Conservation (phyloP, 352 stramenopile species). For the Globisporangium spiculum region DNA sequence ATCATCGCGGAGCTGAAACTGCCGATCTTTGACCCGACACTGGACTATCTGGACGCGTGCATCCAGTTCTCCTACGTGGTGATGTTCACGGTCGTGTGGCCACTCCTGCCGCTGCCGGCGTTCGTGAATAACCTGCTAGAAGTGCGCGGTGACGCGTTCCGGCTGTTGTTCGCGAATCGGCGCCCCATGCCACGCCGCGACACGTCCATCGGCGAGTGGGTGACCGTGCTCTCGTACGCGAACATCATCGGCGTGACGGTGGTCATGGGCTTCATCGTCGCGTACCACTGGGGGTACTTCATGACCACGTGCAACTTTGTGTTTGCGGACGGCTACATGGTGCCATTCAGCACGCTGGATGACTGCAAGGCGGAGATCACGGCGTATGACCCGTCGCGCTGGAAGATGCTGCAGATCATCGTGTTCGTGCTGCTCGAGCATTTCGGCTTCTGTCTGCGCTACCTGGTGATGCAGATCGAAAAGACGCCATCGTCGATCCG, state of each 20-base stretch:
- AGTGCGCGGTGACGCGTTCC: conserved; percentile 81
- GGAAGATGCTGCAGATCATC: conserved; percentile 80
- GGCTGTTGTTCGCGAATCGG: conserved; percentile 74
- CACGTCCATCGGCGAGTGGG: conserved; percentile 81
- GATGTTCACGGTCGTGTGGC: conserved; percentile 90
- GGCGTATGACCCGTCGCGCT: conserved; percentile 30
- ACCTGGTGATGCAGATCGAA: conserved; percentile 79
- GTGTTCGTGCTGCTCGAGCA: conserved; percentile 84
- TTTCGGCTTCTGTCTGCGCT: conserved; percentile 76
- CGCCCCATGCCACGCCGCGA: conserved; percentile 81
- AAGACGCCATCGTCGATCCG: conserved; percentile 72
- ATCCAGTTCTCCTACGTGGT: conserved; percentile 90
- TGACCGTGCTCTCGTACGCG: conserved; percentile 78
- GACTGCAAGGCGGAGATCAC: conserved; percentile 18
- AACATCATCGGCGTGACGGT: conserved; percentile 86
- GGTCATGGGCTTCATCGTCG: conserved; percentile 73
- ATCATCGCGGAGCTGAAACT: conserved; percentile 83
- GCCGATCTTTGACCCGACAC: conserved; percentile 75
- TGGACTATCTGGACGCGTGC: conserved; percentile 86
- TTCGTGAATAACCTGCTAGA: conserved; percentile 88
- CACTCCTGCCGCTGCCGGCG: conserved; percentile 81
- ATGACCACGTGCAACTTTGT: conserved; percentile 71
- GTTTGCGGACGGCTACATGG: conserved; percentile 66
- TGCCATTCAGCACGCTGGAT: conserved; percentile 68
- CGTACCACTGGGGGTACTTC: conserved; percentile 86